A percentile compares a stretch with the other conserved stretches of the same genome.
Evolutionary conservation across 1,284 basidiomycete species (phyloP).

Genomic region (Cryptococcus hybrid): DNA sequence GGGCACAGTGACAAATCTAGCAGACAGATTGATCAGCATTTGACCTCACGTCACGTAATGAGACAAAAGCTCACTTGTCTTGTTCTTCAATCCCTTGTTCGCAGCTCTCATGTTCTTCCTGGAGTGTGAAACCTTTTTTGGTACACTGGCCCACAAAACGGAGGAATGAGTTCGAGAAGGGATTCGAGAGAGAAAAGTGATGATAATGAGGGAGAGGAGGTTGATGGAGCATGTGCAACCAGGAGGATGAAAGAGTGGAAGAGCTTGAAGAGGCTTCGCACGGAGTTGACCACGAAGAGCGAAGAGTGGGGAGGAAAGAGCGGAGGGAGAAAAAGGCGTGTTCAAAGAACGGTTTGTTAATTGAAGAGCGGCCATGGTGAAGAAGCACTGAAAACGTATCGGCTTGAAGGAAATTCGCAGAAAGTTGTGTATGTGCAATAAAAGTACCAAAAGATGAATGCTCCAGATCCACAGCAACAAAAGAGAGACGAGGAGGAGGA

Average conservation of each 20-base stretch:
- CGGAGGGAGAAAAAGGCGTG: neutral
- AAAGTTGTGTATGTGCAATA: neutral
- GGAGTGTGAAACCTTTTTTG: constrained; percentile 90
- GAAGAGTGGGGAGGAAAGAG: constrained; percentile 7
- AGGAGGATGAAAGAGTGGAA: constrained; percentile 7
- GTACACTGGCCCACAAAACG: constrained; percentile 82
- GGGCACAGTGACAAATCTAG: constrained; percentile 87
- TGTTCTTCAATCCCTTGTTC: constrained; percentile 94
- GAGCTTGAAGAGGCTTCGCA: constrained; percentile 26
- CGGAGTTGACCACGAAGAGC: constrained; percentile 28
- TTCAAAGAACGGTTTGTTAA: neutral
- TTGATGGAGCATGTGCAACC: constrained; percentile 2
- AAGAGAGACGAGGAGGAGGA: no score
- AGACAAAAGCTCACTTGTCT: constrained; percentile 64
- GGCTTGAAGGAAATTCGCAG: neutral
- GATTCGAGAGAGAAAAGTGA: constrained; percentile 50
- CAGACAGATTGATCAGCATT: neutral
- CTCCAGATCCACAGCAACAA: no score
- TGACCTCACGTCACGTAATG: neutral
- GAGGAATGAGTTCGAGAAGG: constrained; percentile 76
- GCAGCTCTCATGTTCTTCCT: constrained; percentile 92
- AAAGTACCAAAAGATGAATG: neutral
- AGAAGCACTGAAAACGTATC: neutral
- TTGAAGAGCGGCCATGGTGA: neutral
- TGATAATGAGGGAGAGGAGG: constrained; percentile 3